A percentile compares a stretch with the other conserved stretches of the same genome.
Evolutionary conservation across 805 yeast genomes (phyloP).

Genomic region (Candida bentonensis): DNA sequence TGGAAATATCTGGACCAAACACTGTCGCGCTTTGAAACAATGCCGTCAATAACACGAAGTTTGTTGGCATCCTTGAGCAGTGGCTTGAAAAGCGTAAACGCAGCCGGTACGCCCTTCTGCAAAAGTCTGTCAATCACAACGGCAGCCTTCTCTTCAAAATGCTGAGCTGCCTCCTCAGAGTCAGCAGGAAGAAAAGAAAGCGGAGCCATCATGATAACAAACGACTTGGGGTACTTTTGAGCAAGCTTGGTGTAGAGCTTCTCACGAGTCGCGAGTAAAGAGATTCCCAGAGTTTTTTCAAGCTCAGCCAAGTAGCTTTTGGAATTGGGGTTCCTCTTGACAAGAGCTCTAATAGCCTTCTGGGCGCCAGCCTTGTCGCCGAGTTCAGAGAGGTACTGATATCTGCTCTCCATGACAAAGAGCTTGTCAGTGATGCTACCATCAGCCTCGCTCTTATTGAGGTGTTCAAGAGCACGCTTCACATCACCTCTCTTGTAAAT

Average conservation of each 20-base stretch:
- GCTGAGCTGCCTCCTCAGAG: conserved; percentile 22
- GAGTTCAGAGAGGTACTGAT: conserved; percentile 44
- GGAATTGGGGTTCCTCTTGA: conserved; percentile 80
- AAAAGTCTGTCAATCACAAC: conserved; percentile 50
- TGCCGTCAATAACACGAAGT: conserved; percentile 31
- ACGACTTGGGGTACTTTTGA: conserved; percentile 66
- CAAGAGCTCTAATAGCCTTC: conserved; percentile 46
- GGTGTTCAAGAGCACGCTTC: conserved; percentile 45
- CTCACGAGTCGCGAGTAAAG: conserved; percentile 29
- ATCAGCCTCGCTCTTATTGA: conserved; percentile 25
- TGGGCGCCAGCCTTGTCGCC: conserved; percentile 53
- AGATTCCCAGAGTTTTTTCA: conserved; percentile 49
- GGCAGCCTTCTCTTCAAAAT: conserved; percentile 32
- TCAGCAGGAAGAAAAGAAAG: conserved; percentile 33
- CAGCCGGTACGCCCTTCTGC: conserved; percentile 75
- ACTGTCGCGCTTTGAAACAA: conserved; percentile 35
- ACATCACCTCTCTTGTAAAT: conserved; percentile 51
- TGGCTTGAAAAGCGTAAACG: conserved; percentile 76
- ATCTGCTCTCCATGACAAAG: conserved; percentile 52
- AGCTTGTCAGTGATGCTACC: conserved; percentile 31
- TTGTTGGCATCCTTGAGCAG: conserved; percentile 39
- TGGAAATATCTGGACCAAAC: conserved; percentile 10
- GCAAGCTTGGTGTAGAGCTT: conserved; percentile 53
- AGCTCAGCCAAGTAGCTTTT: conserved; percentile 47
- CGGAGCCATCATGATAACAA: conserved; percentile 68